Evolutionary conservation across 495 filamentous ascomycete genomes (phyloP).

Genomic region (Talaromyces stipitatus): DNA sequence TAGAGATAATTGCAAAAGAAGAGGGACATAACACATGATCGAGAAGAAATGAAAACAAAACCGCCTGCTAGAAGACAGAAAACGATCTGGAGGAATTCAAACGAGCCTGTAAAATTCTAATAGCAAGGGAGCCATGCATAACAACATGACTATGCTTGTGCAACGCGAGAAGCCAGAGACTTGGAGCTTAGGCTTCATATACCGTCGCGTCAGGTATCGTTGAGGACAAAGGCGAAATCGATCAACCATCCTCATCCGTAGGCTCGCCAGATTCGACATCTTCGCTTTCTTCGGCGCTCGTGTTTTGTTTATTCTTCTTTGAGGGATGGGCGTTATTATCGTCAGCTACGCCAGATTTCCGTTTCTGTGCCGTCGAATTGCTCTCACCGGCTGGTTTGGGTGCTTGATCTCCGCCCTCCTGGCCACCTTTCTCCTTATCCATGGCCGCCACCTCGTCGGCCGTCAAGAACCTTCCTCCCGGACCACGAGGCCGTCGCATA

Average conservation of each 20-base stretch:
- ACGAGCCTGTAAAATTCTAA: not conserved
- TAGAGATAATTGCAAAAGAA: slow-evolving; percentile 6
- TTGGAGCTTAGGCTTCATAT: not conserved
- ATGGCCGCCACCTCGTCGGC: slow-evolving; percentile 95
- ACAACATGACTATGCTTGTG: not conserved
- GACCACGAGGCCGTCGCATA: slow-evolving; percentile 91
- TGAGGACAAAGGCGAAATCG: not conserved
- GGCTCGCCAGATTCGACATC: slow-evolving; percentile 37
- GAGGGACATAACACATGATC: slow-evolving; percentile 14
- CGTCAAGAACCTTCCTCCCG: slow-evolving; percentile 94
- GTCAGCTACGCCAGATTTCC: slow-evolving; percentile 41
- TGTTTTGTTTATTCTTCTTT: slow-evolving; percentile 43
- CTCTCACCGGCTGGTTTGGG: slow-evolving; percentile 15
- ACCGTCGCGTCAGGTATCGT: not conserved
- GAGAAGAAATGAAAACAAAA: slow-evolving; percentile 16
- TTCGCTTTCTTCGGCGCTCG: slow-evolving; percentile 42
- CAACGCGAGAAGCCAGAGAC: not conserved
- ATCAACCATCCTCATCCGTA: slow-evolving; percentile 45
- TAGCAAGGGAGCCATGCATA: not conserved
- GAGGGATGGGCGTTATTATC: slow-evolving; percentile 30
- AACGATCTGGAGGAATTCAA: not conserved
- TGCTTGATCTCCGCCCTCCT: slow-evolving; percentile 28
- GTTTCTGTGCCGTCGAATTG: slow-evolving; percentile 34
- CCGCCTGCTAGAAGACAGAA: slow-evolving; percentile 29
- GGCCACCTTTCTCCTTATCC: slow-evolving; percentile 49